Percentiles rank a stretch among this genome's conserved stretches.
These are phyloP conservation scores for Aspergillus pseudoterreus DNA, from an alignment of 2,329 filamentous ascomycete species.

Conservation along the genomic window DNA sequence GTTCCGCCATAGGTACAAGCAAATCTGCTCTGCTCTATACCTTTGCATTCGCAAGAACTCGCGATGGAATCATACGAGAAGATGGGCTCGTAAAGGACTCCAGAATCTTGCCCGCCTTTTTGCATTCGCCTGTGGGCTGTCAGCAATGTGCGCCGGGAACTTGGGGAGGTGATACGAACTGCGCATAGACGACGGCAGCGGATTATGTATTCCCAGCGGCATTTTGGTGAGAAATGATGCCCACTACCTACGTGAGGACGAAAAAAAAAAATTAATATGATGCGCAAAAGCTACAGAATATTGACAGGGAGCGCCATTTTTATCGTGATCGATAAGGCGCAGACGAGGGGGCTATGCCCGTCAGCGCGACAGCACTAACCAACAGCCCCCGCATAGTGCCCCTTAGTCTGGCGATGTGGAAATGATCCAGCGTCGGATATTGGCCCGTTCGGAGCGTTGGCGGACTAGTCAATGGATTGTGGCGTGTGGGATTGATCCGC, in stretches of 20 bases:
- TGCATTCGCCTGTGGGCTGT: conserved; percentile 72
- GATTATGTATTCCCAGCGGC: conserved; percentile 33
- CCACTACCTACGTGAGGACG: background rate
- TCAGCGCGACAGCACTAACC: background rate
- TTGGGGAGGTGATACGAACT: conserved; percentile 28
- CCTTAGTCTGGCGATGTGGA: background rate
- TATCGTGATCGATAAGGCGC: background rate
- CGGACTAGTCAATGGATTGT: background rate
- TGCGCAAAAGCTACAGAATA: background rate
- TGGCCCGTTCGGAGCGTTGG: background rate
- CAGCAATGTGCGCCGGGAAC: no score
- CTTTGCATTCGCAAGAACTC: conserved; percentile 84
- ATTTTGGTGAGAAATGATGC: background rate
- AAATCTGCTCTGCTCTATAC: conserved; percentile 40
- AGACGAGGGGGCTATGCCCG: background rate
- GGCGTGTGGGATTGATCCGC: background rate
- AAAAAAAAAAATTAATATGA: background rate
- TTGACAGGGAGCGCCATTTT: background rate
- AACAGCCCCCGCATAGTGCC: background rate
- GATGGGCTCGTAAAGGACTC: conserved; percentile 88
- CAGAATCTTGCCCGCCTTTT: conserved; percentile 91
- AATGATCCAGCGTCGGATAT: background rate
- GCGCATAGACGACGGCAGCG: conserved; percentile 43
- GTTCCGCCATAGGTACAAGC: background rate
- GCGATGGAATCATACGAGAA: conserved; percentile 89